Conservation (phyloP, 495 filamentous ascomycete genomes). For the Neurospora sp. region DNA sequence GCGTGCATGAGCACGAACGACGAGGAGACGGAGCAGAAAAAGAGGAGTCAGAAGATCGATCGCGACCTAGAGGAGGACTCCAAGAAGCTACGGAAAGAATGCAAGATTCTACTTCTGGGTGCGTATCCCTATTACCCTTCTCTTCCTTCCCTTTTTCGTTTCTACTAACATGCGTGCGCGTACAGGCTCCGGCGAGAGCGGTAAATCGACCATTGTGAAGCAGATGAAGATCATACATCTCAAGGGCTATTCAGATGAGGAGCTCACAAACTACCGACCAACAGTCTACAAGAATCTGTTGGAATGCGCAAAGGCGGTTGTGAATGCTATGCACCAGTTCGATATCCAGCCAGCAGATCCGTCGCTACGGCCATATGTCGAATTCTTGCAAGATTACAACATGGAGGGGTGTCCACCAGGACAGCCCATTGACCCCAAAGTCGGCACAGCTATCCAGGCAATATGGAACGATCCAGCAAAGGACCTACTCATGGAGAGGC, state of each 20-base stretch:
- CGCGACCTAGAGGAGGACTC: conserved; percentile 87
- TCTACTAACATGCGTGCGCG: background rate
- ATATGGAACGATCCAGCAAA: conserved; percentile 88
- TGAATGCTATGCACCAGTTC: conserved; percentile 82
- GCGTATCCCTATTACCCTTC: conserved; percentile 21
- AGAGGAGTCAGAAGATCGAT: conserved; percentile 89
- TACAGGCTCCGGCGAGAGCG: conserved; percentile 91
- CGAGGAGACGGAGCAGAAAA: conserved; percentile 82
- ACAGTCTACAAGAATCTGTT: conserved; percentile 97
- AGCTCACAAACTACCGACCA: conserved; percentile 82
- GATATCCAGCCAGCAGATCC: conserved; percentile 60
- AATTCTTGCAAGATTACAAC: conserved; percentile 77
- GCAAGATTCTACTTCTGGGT: conserved; percentile 96
- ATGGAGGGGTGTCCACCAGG: conserved; percentile 83
- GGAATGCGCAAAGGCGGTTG: conserved; percentile 89
- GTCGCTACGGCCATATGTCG: conserved; percentile 61
- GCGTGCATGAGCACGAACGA: conserved; percentile 74
- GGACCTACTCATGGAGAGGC: conserved; percentile 76
- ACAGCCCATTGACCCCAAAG: conserved; percentile 56
- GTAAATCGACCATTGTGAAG: conserved; percentile 98
- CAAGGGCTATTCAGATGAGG: conserved; percentile 88
- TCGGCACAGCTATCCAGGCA: conserved; percentile 72
- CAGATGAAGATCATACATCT: conserved; percentile 99
- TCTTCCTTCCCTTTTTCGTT: conserved; percentile 4
- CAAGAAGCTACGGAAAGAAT: conserved; percentile 82